Conservation (phyloP, 2,329 filamentous ascomycete species). For the Xylaria hypoxylon region DNA sequence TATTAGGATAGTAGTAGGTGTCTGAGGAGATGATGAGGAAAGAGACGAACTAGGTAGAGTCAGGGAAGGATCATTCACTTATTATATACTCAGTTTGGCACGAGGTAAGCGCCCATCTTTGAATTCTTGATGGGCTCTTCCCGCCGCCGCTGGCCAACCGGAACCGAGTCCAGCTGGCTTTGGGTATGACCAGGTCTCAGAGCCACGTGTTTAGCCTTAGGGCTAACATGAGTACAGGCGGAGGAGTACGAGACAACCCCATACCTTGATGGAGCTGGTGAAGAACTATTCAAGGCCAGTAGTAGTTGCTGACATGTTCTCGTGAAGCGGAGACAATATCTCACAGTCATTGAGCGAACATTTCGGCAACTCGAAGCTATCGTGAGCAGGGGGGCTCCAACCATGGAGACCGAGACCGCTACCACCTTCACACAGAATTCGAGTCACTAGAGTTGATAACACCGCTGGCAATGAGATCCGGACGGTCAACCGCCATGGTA, state of each 20-base stretch:
- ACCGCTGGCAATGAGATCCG: neutral
- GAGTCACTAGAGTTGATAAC: slow-evolving; percentile 1
- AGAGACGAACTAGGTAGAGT: neutral
- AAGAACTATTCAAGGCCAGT: slow-evolving; percentile 10
- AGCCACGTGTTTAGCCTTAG: slow-evolving; percentile 30
- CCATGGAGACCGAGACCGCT: slow-evolving; percentile 7
- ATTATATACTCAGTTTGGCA: slow-evolving; percentile 26
- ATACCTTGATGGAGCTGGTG: neutral
- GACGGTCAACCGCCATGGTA: neutral
- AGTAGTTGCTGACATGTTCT: neutral
- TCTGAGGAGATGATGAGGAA: slow-evolving; percentile 10
- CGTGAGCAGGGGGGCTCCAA: neutral
- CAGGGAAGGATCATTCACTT: neutral
- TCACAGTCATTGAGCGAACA: neutral
- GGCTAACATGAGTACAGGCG: neutral
- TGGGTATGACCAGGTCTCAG: slow-evolving; percentile 13
- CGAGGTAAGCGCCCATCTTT: neutral
- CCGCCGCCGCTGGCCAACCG: neutral
- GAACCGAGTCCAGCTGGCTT: slow-evolving; percentile 7
- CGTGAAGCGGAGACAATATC: neutral
- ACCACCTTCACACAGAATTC: neutral
- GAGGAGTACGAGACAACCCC: neutral
- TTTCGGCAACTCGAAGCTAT: slow-evolving; percentile 2
- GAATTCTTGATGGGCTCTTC: neutral
- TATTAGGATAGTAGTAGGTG: neutral